phyloP scores from a whole-genome alignment of 2,329 filamentous ascomycete genomes.

The Colletotrichum phormii region DNA sequence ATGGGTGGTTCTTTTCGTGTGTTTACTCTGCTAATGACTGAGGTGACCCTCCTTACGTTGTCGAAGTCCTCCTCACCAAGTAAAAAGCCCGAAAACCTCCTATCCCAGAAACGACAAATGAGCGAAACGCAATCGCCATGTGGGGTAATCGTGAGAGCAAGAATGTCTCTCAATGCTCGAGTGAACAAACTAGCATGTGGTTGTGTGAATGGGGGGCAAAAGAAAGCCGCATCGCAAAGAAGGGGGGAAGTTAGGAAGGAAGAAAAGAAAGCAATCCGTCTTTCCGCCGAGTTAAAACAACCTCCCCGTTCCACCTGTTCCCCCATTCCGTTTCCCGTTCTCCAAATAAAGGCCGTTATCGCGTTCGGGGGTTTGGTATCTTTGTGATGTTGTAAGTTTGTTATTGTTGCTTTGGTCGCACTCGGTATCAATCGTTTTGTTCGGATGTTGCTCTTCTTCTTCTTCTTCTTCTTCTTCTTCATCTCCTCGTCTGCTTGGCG shows the following conservation, averaged over 20 bases:
- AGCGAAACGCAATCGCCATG: conserved; percentile 32
- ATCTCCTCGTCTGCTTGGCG: too few species aligned
- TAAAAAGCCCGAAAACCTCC: background rate
- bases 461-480: background rate
- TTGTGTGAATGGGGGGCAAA: background rate
- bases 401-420: background rate
- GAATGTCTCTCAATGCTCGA: background rate
- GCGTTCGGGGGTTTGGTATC: conserved; percentile 17
- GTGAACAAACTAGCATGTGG: background rate
- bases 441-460: background rate
- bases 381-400: background rate
- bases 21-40: background rate
- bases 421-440: background rate
- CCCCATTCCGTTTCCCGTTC: background rate
- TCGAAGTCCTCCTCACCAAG: background rate
- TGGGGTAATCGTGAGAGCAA: conserved; percentile 26
- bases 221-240: background rate
- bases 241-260: background rate
- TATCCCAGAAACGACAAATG: conserved; percentile 2
- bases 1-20: background rate
- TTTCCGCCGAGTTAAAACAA: background rate
- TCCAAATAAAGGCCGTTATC: conserved; percentile 29
- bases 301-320: background rate
- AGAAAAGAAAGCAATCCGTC: background rate
- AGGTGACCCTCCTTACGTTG: background rate